Percentiles rank a stretch among this genome's conserved stretches.
Conservation (phyloP, 495 filamentous ascomycete genomes). For the Xylaria cubensis region DNA sequence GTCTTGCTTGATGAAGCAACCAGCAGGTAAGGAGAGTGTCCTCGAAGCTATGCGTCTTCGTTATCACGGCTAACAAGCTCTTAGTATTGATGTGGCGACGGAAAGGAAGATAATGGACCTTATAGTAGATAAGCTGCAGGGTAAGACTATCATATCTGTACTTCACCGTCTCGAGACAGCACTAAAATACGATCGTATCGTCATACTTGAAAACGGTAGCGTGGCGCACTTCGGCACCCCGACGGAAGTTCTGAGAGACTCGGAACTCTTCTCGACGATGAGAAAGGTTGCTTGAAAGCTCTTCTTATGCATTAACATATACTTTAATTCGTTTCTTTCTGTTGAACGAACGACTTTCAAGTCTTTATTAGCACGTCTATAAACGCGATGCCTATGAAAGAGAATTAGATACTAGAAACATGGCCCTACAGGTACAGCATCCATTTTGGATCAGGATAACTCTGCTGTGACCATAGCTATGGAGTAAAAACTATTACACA, state of each 20-base stretch:
- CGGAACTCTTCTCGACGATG: conserved; percentile 13
- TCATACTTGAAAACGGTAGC: conserved; percentile 14
- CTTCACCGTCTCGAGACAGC: conserved; percentile 21
- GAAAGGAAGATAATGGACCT: conserved; percentile 22
- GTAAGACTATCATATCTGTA: conserved; percentile 18
- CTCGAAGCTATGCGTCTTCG: not conserved
- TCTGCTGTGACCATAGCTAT: not conserved
- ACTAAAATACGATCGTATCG: conserved; percentile 18
- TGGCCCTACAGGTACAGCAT: not conserved
- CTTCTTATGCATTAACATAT: not conserved
- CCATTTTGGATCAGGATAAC: not conserved
- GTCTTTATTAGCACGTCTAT: not conserved
- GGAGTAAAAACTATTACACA: not conserved
- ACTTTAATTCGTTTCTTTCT: not conserved
- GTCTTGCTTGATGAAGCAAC: conserved; percentile 23
- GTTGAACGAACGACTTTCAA: not conserved
- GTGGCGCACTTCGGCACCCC: conserved; percentile 13
- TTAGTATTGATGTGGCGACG: conserved; percentile 14
- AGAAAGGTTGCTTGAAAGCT: not conserved
- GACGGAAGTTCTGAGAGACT: conserved; percentile 11
- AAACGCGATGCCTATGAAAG: too few species aligned
- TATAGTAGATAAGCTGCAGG: conserved; percentile 13
- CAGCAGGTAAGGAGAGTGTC: conserved; percentile 4
- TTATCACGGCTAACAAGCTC: not conserved
- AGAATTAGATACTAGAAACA: not conserved